phyloP scores from a whole-genome alignment of 176 grass and related monocot genomes.

The Raddia guianensis region DNA sequence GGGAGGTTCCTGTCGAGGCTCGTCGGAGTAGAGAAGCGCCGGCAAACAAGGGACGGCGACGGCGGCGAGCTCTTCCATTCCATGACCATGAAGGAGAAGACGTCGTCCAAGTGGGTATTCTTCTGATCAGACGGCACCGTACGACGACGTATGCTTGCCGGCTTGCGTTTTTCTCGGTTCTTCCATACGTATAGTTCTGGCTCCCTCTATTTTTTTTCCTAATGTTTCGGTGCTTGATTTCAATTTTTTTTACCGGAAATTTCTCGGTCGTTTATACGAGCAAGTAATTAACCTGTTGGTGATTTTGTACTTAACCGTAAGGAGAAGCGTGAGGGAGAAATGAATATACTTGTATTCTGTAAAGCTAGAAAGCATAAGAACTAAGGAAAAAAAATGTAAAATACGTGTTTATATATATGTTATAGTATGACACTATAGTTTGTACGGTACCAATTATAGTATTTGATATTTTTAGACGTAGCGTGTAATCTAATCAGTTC shows the following conservation, averaged over 20 bases:
- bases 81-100: slow-evolving; percentile 85
- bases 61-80: slow-evolving; percentile 67
- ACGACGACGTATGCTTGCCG: slow-evolving; percentile 5
- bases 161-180: slow-evolving; percentile 15
- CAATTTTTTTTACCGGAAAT: background rate
- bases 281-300: slow-evolving; percentile 22
- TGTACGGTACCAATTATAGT: background rate
- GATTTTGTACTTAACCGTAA: slow-evolving; percentile 23
- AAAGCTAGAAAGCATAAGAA: background rate
- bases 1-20: slow-evolving; percentile 82
- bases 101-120: slow-evolving; percentile 70
- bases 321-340: background rate
- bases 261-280: slow-evolving; percentile 18
- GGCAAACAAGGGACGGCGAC: slow-evolving; percentile 38
- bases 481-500: too few species aligned
- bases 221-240: slow-evolving; percentile 45
- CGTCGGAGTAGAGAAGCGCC: slow-evolving; percentile 58
- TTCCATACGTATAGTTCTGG: background rate
- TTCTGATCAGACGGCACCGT: slow-evolving; percentile 45
- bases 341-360: slow-evolving; percentile 5
- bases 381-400: background rate
- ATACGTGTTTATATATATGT: background rate
- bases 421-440: background rate
- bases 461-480: too few species aligned
- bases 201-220: background rate